Evolutionary conservation across 257 asterid species (phyloP).

Genomic region (Paraleonurus japonicus): DNA sequence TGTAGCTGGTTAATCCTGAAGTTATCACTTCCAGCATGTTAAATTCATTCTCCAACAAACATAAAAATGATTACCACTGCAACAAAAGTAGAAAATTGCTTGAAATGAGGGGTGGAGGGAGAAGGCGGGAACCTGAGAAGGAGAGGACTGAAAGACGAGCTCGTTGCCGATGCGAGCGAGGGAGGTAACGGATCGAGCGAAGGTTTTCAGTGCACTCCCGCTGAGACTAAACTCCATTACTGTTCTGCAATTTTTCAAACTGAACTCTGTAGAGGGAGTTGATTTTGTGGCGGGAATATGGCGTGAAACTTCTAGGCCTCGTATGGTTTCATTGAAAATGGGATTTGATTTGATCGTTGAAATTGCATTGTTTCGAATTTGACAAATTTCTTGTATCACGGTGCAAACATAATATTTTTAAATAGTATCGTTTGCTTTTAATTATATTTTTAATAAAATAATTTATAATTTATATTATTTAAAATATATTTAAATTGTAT

Average conservation of each 20-base stretch:
- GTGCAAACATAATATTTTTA: no score
- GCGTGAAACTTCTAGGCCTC: neutral
- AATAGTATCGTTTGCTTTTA: no score
- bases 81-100: neutral
- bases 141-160: constrained; percentile 71
- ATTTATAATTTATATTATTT: no score
- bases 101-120: constrained; percentile 2
- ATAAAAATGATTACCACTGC: neutral
- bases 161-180: constrained; percentile 96
- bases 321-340: neutral
- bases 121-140: constrained; percentile 59
- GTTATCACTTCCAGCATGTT: neutral
- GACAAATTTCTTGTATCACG: no score
- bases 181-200: constrained; percentile 81
- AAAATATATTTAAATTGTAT: no score
- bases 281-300: constrained; percentile 29
- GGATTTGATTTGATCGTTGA: neutral
- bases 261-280: neutral
- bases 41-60: neutral
- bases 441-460: no score
- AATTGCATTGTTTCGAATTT: no score
- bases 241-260: constrained; percentile 3
- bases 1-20: neutral
- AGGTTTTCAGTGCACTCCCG: constrained; percentile 78
- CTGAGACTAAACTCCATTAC: constrained; percentile 78